Evolutionary conservation across 1,139 yeast genomes (phyloP), one percentile per base, ranked within the genome.

Genomic region (Suhomyces bribrorum): DNA sequence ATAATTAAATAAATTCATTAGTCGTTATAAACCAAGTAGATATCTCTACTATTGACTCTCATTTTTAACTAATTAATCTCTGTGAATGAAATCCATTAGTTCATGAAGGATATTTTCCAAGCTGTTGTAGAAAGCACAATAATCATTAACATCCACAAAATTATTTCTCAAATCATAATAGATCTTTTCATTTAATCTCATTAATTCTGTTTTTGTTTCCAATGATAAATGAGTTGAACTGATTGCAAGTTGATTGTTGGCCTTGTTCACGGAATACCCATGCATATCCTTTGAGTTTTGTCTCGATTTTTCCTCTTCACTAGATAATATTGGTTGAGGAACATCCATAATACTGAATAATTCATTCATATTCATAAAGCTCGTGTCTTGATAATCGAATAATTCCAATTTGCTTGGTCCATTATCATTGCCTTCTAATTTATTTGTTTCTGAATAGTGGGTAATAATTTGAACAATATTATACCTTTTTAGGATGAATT

Each of bases 131-230:
- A 71, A 69, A 1, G 74, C 67, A 59, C 77, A 71, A 40, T 70
- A 71, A 45, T 71, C 76, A 45, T 69, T 69, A 31, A 69, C 61
- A 51, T 70, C 75, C 29, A 70, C 75, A 49, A 63, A 70, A 43
- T 71, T 71, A 50, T 71, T 69, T 31, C 69, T 56, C 43, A 70
- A 64, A 43, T 70, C 75, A 40, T 69, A 71, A 38, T 59, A 57
- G 16, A 71, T 67, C 47, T 69, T 70, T 31, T 67, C 69, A 41
- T 61, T 65, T 47, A 70, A 53, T 38, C 66, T 64, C 22, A 49
- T 42, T 37, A 70, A 50, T 35, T 70, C 74, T 2, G 48, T 40
- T 26, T 40, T 43, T 6, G 45, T 39, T n/a, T 48, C 49, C 17
- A 40, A 36, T 7, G 35, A 31, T 33, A 48, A 38, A 7, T 44